Evolutionary conservation across 1,284 basidiomycete species (phyloP).

Genomic region (Tausonia pullulans): DNA sequence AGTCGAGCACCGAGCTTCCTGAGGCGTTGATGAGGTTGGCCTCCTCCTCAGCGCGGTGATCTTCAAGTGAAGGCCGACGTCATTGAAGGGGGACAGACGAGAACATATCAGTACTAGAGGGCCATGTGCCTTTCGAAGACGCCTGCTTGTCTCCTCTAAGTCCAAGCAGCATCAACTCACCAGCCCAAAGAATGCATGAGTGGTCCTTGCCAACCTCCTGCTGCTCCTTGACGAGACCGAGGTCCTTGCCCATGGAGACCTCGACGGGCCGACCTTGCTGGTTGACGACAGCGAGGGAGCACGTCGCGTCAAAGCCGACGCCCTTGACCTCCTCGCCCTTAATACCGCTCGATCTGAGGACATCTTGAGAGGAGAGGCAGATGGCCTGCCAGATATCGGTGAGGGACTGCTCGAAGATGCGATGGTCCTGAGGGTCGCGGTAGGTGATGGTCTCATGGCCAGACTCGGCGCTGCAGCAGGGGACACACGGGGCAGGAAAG

Average conservation of each 20-base stretch:
- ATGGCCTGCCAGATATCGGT: slow-evolving; percentile 74
- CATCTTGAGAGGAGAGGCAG: slow-evolving; percentile 53
- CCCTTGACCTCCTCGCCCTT: slow-evolving; percentile 63
- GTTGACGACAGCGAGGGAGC: slow-evolving; percentile 81
- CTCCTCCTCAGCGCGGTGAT: slow-evolving; percentile 87
- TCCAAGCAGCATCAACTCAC: background rate
- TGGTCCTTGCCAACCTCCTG: slow-evolving; percentile 11
- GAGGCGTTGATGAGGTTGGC: slow-evolving; percentile 81
- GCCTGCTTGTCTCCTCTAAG: no score
- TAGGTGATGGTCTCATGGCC: slow-evolving; percentile 48
- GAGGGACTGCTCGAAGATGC: slow-evolving; percentile 85
- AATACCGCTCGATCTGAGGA: slow-evolving; percentile 54
- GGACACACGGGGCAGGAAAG: background rate
- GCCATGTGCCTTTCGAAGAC: no score
- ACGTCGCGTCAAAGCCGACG: slow-evolving; percentile 93
- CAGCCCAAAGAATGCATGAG: slow-evolving; percentile 69
- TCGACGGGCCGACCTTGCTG: slow-evolving; percentile 57
- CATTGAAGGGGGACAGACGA: background rate
- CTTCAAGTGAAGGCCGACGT: slow-evolving; percentile 25
- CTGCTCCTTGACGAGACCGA: slow-evolving; percentile 38
- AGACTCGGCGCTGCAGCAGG: slow-evolving; percentile 7
- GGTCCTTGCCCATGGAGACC: slow-evolving; percentile 58
- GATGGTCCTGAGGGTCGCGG: slow-evolving; percentile 70
- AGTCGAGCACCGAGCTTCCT: slow-evolving; percentile 75
- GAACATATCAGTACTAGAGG: no score